Conservation (phyloP, 78 protist species). For the Diacronema lutheri region DNA sequence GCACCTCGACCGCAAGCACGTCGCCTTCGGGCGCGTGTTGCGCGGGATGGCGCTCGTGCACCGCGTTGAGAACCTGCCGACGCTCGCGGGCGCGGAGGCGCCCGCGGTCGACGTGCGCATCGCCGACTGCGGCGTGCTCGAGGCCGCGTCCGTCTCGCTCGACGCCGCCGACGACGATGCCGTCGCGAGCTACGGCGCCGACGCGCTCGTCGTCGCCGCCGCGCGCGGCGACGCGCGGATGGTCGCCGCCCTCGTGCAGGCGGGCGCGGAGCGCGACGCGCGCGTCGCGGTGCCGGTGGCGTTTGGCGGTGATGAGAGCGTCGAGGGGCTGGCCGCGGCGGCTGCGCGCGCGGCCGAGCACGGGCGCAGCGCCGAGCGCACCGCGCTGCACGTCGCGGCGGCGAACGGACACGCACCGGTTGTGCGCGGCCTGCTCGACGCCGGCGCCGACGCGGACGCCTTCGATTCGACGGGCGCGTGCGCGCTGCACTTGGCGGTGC, state of each 20-base stretch:
- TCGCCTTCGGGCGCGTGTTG: conserved; percentile 70
- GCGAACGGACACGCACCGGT: not conserved
- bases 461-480: not conserved
- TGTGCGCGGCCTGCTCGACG: not conserved
- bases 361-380: not conserved
- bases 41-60: not conserved
- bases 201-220: not conserved
- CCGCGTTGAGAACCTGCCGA: not conserved
- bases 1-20: conserved; percentile 77
- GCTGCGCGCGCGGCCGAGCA: too few species aligned
- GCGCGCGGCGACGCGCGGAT: not conserved
- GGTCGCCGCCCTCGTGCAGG: not conserved
- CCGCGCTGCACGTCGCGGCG: conserved; percentile 16
- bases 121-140: not conserved
- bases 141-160: not conserved
- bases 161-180: not conserved
- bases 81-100: not conserved
- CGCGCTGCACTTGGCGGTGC: not conserved
- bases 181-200: not conserved
- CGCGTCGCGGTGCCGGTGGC: not conserved
- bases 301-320: too few species aligned
- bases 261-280: not conserved
- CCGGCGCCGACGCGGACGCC: not conserved
- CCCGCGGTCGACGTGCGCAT: not conserved
- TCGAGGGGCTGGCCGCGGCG: too few species aligned